A percentile compares a stretch with the other conserved stretches of the same genome.
phyloP scores from a whole-genome alignment of 176 grass and related monocot genomes.

The Sorghum bicolor region DNA sequence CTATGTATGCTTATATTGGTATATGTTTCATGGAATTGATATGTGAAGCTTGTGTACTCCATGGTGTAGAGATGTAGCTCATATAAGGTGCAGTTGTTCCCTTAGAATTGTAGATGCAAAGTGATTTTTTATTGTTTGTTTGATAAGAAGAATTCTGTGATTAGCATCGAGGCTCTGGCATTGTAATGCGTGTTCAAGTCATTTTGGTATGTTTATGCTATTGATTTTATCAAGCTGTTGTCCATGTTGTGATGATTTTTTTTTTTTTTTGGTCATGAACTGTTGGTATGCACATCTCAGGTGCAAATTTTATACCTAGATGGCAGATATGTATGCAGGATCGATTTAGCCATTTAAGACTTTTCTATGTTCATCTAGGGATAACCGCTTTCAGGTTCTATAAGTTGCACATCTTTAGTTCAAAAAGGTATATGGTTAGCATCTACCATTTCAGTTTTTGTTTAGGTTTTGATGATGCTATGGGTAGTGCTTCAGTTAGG shows the following conservation, averaged over 20 bases:
- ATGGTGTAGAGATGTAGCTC: background rate
- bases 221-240: background rate
- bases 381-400: background rate
- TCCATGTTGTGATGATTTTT: background rate
- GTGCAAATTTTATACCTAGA: background rate
- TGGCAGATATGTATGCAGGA: background rate
- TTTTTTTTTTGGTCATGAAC: background rate
- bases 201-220: background rate
- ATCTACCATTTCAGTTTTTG: background rate
- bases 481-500: background rate
- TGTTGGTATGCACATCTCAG: background rate
- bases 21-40: conserved; percentile 9
- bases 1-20: background rate
- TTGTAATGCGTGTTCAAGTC: background rate
- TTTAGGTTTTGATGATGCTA: conserved; percentile 1
- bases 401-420: background rate
- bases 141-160: background rate
- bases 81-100: background rate
- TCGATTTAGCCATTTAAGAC: background rate
- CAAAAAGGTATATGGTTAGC: background rate
- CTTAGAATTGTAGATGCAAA: background rate
- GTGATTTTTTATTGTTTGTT: background rate
- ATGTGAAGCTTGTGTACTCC: background rate
- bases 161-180: background rate
- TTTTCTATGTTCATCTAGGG: conserved; percentile 2